These are phyloP conservation scores for Saccharum officinarum DNA, from an alignment of 176 grass and related monocot genomes.

Conservation along the genomic window DNA sequence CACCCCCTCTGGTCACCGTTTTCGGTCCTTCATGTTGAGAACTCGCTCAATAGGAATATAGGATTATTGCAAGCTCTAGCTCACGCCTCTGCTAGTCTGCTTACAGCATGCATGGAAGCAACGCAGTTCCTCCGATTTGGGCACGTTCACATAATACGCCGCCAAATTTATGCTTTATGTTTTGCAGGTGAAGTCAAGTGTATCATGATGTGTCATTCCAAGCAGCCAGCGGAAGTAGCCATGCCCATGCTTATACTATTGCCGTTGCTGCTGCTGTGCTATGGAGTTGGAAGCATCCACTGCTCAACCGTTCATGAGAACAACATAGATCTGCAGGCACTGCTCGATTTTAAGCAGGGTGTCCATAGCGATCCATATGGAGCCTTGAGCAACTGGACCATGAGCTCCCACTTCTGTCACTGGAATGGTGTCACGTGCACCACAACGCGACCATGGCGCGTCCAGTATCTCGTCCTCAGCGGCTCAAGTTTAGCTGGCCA, in stretches of 20 bases:
- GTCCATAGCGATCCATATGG: not conserved
- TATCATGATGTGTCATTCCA: not conserved
- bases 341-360: not conserved
- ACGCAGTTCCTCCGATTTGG: too few relatives aligned
- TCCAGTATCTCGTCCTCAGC: accelerated
- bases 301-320: not conserved
- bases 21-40: too few relatives aligned
- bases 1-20: too few relatives aligned
- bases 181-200: not conserved
- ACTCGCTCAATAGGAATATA: too few relatives aligned
- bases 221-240: not conserved
- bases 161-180: not conserved
- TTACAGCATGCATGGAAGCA: too few relatives aligned
- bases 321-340: not conserved
- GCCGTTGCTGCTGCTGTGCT: not conserved
- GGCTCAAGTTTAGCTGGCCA: not conserved
- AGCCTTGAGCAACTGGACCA: too few relatives aligned
- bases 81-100: too few relatives aligned
- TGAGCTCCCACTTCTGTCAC: too few relatives aligned
- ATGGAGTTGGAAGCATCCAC: not conserved
- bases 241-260: not conserved
- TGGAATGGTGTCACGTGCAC: not conserved
- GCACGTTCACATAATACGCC: not conserved
- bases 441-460: not conserved
- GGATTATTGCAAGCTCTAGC: too few relatives aligned